A percentile compares a stretch with the other conserved stretches of the same genome.
phyloP scores from a whole-genome alignment of 2,329 filamentous ascomycete species.

The Fusarium neocosmosporiellum region DNA sequence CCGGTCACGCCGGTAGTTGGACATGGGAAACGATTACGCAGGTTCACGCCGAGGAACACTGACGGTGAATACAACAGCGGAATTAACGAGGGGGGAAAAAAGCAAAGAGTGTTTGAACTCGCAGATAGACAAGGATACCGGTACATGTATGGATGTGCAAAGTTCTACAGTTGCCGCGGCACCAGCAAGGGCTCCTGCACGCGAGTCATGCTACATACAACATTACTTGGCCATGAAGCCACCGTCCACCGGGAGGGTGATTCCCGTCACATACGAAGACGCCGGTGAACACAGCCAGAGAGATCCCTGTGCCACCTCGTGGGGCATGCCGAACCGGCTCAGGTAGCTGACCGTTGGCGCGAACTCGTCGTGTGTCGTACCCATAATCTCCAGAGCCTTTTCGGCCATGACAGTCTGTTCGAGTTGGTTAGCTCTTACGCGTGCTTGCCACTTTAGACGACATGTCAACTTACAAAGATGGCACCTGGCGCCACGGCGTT shows the following conservation, averaged over 20 bases:
- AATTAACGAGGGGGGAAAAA: neutral
- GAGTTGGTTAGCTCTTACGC: neutral
- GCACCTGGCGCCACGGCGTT: constrained; percentile 35
- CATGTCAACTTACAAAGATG: constrained; percentile 27
- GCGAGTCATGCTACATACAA: neutral
- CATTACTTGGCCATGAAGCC: constrained; percentile 22
- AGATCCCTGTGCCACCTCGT: constrained; percentile 29
- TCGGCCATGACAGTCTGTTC: constrained; percentile 26
- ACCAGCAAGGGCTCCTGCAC: neutral
- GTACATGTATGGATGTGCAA: neutral
- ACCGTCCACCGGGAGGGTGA: constrained; percentile 22
- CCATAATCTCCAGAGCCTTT: constrained; percentile 31
- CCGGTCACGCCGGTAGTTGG: neutral
- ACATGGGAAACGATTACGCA: neutral
- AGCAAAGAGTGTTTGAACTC: neutral
- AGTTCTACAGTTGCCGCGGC: neutral
- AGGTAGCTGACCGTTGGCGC: constrained; percentile 29
- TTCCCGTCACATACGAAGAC: constrained; percentile 24
- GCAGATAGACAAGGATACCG: neutral
- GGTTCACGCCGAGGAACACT: neutral
- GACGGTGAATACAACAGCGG: neutral
- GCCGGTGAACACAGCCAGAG: constrained; percentile 22
- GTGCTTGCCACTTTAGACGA: neutral
- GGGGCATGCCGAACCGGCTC: constrained; percentile 23
- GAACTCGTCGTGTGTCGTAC: constrained; percentile 33